These are phyloP conservation scores for Russula sp. DNA, from an alignment of 768 basidiomycete genomes.

Conservation along the genomic window DNA sequence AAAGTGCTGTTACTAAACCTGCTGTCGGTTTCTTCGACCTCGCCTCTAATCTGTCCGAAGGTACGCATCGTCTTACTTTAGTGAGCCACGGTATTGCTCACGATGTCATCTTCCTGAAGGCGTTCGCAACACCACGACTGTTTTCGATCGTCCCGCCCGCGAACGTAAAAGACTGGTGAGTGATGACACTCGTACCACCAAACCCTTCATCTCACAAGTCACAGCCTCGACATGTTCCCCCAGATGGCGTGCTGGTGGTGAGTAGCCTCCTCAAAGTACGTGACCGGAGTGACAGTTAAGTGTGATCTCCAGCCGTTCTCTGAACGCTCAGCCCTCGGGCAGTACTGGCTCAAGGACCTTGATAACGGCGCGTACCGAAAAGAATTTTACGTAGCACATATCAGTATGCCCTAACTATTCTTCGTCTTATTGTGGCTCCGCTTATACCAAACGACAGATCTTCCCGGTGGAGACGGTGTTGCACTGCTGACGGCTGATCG, in stretches of 20 bases:
- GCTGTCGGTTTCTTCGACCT: slow-evolving; percentile 96
- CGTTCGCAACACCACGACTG: slow-evolving; percentile 96
- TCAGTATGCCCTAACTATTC: slow-evolving; percentile 46
- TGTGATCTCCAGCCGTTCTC: slow-evolving; percentile 63
- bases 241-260: slow-evolving; percentile 84
- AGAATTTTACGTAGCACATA: slow-evolving; percentile 88
- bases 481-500: slow-evolving; percentile 72
- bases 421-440: neutral
- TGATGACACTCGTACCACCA: slow-evolving; percentile 2
- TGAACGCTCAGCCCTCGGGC: slow-evolving; percentile 83
- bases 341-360: slow-evolving; percentile 95
- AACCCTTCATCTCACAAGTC: slow-evolving; percentile 9
- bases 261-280: slow-evolving; percentile 24
- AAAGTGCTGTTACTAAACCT: slow-evolving; percentile 89
- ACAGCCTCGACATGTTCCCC: slow-evolving; percentile 77
- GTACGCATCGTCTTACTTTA: slow-evolving; percentile 31
- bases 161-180: slow-evolving; percentile 78
- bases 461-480: slow-evolving; percentile 73
- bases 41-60: slow-evolving; percentile 91
- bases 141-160: slow-evolving; percentile 86
- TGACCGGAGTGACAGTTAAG: neutral
- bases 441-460: slow-evolving; percentile 37
- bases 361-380: slow-evolving; percentile 80
- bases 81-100: neutral
- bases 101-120: slow-evolving; percentile 38